Conservation (phyloP, 2,329 filamentous ascomycete species). For the Phialophora verrucosa region DNA sequence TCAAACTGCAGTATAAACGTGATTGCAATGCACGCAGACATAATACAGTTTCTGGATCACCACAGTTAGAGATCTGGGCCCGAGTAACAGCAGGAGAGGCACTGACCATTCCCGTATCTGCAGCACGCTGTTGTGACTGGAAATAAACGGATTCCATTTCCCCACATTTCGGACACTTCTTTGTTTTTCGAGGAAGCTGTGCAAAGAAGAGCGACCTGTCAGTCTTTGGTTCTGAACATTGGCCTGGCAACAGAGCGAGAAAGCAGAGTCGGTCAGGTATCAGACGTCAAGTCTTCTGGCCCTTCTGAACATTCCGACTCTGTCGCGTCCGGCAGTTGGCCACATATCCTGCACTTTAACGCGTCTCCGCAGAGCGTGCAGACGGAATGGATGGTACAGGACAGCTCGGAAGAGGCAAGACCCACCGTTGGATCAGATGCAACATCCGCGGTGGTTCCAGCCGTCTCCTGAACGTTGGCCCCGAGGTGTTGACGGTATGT, state of each 20-base stretch:
- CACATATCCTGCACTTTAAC: conserved; percentile 61
- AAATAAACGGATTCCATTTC: conserved; percentile 96
- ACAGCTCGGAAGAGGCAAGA: conserved; percentile 51
- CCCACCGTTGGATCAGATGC: conserved; percentile 98
- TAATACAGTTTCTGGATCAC: conserved; percentile 80
- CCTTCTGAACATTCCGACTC: conserved; percentile 18
- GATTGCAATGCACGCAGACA: conserved; percentile 91
- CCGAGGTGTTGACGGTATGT: conserved; percentile 95
- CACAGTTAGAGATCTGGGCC: conserved; percentile 4
- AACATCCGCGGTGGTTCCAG: conserved; percentile 96
- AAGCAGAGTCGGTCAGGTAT: conserved; percentile 16
- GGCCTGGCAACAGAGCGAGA: conserved; percentile 13
- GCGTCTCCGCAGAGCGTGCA: conserved; percentile 65
- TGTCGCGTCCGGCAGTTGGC: conserved; percentile 45
- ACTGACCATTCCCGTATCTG: conserved; percentile 96
- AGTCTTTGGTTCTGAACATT: conserved; percentile 45
- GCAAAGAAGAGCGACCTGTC: conserved; percentile 41
- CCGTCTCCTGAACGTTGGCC: conserved; percentile 90
- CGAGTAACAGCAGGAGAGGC: conserved; percentile 17
- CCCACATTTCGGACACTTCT: conserved; percentile 81
- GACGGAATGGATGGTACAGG: conserved; percentile 47
- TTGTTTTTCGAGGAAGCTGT: conserved; percentile 89
- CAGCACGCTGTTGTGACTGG: conserved; percentile 95
- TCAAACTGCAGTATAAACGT: conserved; percentile 67
- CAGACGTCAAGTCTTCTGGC: conserved; percentile 1